phyloP scores from a whole-genome alignment of 768 basidiomycete genomes.

The Collybia mongolica region DNA sequence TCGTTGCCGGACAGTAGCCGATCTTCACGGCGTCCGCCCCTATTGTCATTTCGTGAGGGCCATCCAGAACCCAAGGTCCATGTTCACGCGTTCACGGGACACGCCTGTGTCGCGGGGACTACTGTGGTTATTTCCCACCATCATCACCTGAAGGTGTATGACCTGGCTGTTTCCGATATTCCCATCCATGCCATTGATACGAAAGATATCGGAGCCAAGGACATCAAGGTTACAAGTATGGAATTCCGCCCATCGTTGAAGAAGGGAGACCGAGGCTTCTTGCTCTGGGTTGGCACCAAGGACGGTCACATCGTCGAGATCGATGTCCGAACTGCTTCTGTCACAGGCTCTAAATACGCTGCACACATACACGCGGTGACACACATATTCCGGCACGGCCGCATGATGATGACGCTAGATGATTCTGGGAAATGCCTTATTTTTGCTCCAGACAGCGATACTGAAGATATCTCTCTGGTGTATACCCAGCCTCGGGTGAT shows the following conservation, averaged over 20 bases:
- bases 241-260: constrained; percentile 63
- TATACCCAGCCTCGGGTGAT: constrained; percentile 54
- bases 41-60: constrained; percentile 37
- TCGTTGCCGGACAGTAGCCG: constrained; percentile 66
- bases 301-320: constrained; percentile 87
- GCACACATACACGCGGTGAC: constrained; percentile 69
- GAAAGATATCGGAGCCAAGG: constrained; percentile 61
- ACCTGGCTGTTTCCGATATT: constrained; percentile 45
- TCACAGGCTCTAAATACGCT: constrained; percentile 56
- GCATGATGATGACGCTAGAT: constrained; percentile 78
- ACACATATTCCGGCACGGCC: constrained; percentile 70
- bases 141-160: constrained; percentile 64
- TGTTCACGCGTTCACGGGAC: constrained; percentile 57
- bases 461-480: constrained; percentile 43
- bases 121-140: constrained; percentile 55
- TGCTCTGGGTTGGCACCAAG: constrained; percentile 87
- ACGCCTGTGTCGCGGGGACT: constrained; percentile 55
- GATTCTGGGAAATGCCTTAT: constrained; percentile 82
- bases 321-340: constrained; percentile 60
- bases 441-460: constrained; percentile 51
- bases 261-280: constrained; percentile 52
- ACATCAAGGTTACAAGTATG: constrained; percentile 71
- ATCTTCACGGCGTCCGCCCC: constrained; percentile 58
- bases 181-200: constrained; percentile 56
- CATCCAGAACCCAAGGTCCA: constrained; percentile 49